Evolutionary conservation across 2,329 filamentous ascomycete genomes (phyloP), one percentile per base, ranked within the genome.

Genomic region (Hyphodiscus sp.): DNA sequence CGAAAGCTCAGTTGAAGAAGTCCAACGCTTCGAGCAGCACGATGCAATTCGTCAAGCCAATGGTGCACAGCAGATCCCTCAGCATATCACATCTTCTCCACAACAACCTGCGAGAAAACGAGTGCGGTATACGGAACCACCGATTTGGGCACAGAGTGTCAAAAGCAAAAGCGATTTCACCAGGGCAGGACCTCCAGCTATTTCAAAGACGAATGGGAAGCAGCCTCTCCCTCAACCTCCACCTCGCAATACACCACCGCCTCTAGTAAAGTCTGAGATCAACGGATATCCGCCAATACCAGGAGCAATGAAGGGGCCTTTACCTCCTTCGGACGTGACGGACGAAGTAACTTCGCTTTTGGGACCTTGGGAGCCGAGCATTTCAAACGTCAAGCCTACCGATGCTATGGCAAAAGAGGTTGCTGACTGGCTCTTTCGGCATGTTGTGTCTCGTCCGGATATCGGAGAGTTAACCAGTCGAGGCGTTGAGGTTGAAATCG

Each of bases 401-500:
- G 87, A 94, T 61, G 85, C 91, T 56, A 71, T 94, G 11, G 83
- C 83, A n/a, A 86, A 84, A 63, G 69, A 76, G 18, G 78, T 95
- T n/a, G 88, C 86, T 57, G 88, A 95, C 66, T 95, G 91, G 63
- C 73, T 96, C 11, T 95, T 85, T 66, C 68, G 81, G 47, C 77
- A 86, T 52, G 85, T 94, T 18, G 77, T 94, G 7, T 74, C 78
- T 49, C 82, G 83, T 56, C 75, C 79, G n/a, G 82, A 88, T 59
- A 76, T 84, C 41, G 78, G 78, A 30, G 82, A 87, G 61, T 79
- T 87, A 19, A 70, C 74, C 16, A 79, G 79, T 49, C 77, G 80
- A 16, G 83, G 82, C 7, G 85, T 91, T 15, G 80, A 89, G 56
- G 84, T 96, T 50, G 94, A 99, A 70, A 88, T 99, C 51, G 94